Evolutionary conservation across 768 basidiomycete genomes (phyloP), one percentile per base, ranked within the genome.

Genomic region (Lanmaoa pseudosensibilis): DNA sequence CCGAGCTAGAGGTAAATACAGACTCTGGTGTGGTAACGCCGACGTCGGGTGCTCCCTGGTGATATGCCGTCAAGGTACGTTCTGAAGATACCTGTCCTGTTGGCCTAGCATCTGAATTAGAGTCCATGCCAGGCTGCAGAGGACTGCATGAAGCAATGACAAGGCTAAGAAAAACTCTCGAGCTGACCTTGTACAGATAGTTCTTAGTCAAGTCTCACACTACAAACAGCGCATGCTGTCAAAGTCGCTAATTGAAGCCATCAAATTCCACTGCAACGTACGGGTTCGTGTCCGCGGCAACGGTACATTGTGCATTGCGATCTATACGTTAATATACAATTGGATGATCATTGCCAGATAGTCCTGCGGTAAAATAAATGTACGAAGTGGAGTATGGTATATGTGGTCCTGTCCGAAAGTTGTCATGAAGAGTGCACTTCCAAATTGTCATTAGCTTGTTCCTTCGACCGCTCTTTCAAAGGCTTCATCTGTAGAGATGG

Each of bases 81-180:
- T 62, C 65, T 36, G 63, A 54, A 41, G 59, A 51, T 8, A 48
- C 39, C 7, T 48, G 58, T 39, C 54, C 45, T 44, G 65, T 55
- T 40, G 50, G 43, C 40, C 54, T 45, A 45, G 53, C 44, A 43
- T 53, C 50, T 33, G 52, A 41, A 44, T 52, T 18, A n/a, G 66
- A 54, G 52, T 65, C 65, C 69, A 71, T 71, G 33, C 45, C 54
- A 46, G 23, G 34, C 40, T 57, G 45, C 48, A 23, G 21, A 30
- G 44, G 50, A 46, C 41, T 45, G 48, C 21, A 46, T 46, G 56
- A 37, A 57, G 38, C 10, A 32, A 47, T 12, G 37, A n/a, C 21
- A 12, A 52, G 33, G 27, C 33, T 8, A 11, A 50, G 33, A 43
- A 53, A 13, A 30, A 19, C n/a, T 27, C 34, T 32, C 32, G 13